Percentiles rank a stretch among this genome's conserved stretches.
Evolutionary conservation across 2,329 filamentous ascomycete genomes (phyloP).

Genomic region (Metarhizium album): DNA sequence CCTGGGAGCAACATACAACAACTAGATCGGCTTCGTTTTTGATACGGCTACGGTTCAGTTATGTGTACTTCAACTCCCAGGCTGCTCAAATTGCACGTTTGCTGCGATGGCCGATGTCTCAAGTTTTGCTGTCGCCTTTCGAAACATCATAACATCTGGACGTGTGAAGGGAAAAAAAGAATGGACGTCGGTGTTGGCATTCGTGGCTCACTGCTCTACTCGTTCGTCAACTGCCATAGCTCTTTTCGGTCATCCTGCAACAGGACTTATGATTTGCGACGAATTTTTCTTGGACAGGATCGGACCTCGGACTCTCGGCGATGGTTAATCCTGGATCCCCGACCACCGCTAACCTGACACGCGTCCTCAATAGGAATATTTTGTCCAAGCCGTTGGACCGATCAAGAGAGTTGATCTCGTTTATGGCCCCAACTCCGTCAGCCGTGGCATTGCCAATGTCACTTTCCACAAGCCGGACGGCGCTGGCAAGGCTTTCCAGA

Average conservation of each 20-base stretch:
- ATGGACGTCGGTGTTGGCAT: neutral
- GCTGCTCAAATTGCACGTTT: neutral
- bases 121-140: neutral
- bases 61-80: neutral
- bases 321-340: conserved; percentile 8
- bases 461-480: conserved; percentile 72
- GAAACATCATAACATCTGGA: neutral
- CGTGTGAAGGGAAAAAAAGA: neutral
- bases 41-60: neutral
- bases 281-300: conserved; percentile 14
- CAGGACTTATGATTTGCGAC: neutral
- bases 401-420: conserved; percentile 87
- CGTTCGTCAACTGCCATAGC: conserved; percentile 1
- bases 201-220: conserved; percentile 9
- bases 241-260: neutral
- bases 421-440: conserved; percentile 85
- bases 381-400: conserved; percentile 72
- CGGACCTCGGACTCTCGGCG: conserved; percentile 15
- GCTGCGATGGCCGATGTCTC: conserved; percentile 1
- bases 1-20: neutral
- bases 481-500: conserved; percentile 72
- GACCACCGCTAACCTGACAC: conserved; percentile 52
- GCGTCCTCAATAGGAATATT: conserved; percentile 80
- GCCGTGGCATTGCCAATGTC: conserved; percentile 86
- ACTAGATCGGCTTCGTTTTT: neutral